Evolutionary conservation across 2,329 filamentous ascomycete species (phyloP).

Genomic region (Aspergillus quadrilineatus): DNA sequence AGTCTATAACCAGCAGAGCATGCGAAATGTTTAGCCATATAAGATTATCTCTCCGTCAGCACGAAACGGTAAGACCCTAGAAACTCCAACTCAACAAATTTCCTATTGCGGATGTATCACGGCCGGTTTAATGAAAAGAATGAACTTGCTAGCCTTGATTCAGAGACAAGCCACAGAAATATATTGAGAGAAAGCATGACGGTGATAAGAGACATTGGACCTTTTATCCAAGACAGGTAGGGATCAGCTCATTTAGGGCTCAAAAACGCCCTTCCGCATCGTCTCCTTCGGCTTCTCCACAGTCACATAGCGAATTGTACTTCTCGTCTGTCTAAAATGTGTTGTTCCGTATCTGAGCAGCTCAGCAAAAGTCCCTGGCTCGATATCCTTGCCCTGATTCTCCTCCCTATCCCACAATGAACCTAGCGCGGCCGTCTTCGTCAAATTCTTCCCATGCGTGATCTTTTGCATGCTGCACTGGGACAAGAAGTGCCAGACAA

Average conservation of each 20-base stretch:
- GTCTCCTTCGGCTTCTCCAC: not conserved
- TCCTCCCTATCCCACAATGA: conserved; percentile 1
- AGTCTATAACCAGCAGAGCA: too few relatives aligned
- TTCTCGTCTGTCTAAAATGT: not conserved
- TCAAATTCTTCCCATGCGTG: not conserved
- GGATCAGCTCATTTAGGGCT: conserved; percentile 24
- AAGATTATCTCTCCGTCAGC: too few relatives aligned
- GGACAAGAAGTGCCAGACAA: conserved; percentile 1
- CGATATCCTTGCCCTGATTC: not conserved
- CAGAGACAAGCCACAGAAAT: too few relatives aligned
- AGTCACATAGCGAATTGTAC: not conserved
- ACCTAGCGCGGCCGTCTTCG: not conserved
- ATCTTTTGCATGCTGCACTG: conserved; percentile 4
- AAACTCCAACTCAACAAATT: too few relatives aligned
- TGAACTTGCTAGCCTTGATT: too few relatives aligned
- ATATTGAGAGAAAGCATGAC: too few relatives aligned
- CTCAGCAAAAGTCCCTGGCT: conserved; percentile 1
- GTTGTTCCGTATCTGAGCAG: not conserved
- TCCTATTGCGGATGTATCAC: too few relatives aligned
- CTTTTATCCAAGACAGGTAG: too few relatives aligned
- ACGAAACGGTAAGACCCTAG: too few relatives aligned
- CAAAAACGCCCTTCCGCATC: not conserved
- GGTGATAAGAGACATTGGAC: too few relatives aligned
- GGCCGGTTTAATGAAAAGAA: too few relatives aligned
- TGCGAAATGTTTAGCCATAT: too few relatives aligned